phyloP scores from a whole-genome alignment of 768 basidiomycete species.

The Boletellus ananiceps region DNA sequence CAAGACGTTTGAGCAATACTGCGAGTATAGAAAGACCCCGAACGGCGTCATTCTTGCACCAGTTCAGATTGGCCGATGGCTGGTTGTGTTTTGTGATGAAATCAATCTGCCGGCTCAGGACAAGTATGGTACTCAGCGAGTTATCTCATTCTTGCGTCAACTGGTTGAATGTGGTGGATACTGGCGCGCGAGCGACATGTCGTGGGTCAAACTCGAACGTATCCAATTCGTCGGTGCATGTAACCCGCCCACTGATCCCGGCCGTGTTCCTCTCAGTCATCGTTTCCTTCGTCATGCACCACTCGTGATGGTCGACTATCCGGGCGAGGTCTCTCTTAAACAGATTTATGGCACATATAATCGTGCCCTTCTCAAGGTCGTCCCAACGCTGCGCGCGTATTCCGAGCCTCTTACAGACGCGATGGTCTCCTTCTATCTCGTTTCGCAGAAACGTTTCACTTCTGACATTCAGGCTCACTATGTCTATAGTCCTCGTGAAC shows the following conservation, averaged over 20 bases:
- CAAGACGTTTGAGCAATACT: conserved; percentile 99
- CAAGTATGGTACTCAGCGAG: conserved; percentile 97
- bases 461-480: conserved; percentile 98
- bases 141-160: conserved; percentile 97
- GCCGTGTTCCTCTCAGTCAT: conserved; percentile 96
- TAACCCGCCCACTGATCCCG: conserved; percentile 98
- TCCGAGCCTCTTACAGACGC: conserved; percentile 93
- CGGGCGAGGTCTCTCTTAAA: conserved; percentile 92
- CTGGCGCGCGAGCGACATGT: conserved; percentile 90
- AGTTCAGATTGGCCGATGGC: conserved; percentile 92
- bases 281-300: conserved; percentile 98
- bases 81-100: conserved; percentile 99
- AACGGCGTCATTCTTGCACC: conserved; percentile 97
- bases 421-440: conserved; percentile 94
- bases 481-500: conserved; percentile 97
- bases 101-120: conserved; percentile 96
- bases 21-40: conserved; percentile 97
- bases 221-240: conserved; percentile 99
- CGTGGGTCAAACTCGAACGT: conserved; percentile 97
- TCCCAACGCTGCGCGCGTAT: conserved; percentile 89
- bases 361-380: conserved; percentile 90
- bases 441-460: conserved; percentile 92
- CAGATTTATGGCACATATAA: conserved; percentile 99
- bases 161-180: conserved; percentile 93
- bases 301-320: conserved; percentile 98